Percentiles rank a stretch among this genome's conserved stretches.
phyloP scores from a whole-genome alignment of 2,329 filamentous ascomycete species.

The Emergomyces africanus region DNA sequence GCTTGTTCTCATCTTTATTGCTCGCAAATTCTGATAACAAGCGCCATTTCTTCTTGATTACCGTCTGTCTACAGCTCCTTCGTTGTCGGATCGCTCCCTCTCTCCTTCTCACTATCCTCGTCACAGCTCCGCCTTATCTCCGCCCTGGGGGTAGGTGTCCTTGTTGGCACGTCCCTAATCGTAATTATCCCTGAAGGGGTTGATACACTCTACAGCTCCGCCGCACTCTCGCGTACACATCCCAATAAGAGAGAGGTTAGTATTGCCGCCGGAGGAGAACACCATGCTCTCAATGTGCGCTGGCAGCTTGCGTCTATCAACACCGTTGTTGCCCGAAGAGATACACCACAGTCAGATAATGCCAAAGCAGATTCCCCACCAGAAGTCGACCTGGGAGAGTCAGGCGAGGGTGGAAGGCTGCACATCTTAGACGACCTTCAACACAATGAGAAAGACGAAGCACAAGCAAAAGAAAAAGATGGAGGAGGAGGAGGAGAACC shows the following conservation, averaged over 20 bases:
- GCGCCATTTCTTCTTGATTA: background rate
- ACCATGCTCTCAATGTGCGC: conserved; percentile 10
- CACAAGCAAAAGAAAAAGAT: conserved; percentile 22
- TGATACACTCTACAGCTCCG: conserved; percentile 65
- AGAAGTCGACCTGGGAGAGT: background rate
- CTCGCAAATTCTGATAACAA: background rate
- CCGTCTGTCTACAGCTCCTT: conserved; percentile 57
- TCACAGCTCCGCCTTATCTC: conserved; percentile 82
- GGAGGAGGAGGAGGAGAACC: conserved; percentile 31
- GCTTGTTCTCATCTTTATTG: conserved; percentile 7
- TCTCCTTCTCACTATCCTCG: conserved; percentile 76
- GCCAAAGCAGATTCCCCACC: background rate
- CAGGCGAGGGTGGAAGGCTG: background rate
- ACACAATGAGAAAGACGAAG: conserved; percentile 10
- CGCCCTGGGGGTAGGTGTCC: conserved; percentile 80
- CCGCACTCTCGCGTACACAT: conserved; percentile 21
- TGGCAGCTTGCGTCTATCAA: conserved; percentile 3
- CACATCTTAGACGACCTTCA: background rate
- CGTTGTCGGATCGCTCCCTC: conserved; percentile 76
- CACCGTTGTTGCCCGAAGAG: background rate
- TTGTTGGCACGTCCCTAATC: conserved; percentile 89
- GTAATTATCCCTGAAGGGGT: conserved; percentile 97
- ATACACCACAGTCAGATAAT: conserved; percentile 1
- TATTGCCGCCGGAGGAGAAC: conserved; percentile 13
- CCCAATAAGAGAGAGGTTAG: conserved; percentile 7